These are phyloP conservation scores for Mycosphaerelloides madeirae DNA, from an alignment of 2,329 filamentous ascomycete genomes.

Conservation along the genomic window DNA sequence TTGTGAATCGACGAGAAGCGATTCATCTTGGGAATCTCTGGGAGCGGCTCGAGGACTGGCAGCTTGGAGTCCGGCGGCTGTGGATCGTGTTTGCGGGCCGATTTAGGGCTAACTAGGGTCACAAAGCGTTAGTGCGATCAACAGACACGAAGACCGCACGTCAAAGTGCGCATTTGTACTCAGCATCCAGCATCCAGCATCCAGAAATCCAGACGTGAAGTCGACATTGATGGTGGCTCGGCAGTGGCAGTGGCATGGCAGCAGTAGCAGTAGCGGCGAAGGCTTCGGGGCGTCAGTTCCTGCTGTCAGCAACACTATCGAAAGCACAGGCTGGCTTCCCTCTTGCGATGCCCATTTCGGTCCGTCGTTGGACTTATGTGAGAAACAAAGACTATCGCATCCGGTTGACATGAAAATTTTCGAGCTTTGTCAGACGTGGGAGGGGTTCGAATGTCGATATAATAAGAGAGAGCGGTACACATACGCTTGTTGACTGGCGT, in stretches of 20 bases:
- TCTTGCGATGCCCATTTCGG: too few relatives aligned
- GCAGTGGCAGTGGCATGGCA: slow-evolving; percentile 1
- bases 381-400: not conserved
- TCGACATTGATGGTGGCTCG: not conserved
- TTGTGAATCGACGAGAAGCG: slow-evolving; percentile 6
- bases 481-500: slow-evolving; percentile 1
- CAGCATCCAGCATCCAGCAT: not conserved
- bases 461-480: not conserved
- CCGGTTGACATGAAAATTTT: too few relatives aligned
- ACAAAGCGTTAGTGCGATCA: not conserved
- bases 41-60: slow-evolving; percentile 1
- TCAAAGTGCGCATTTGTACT: not conserved
- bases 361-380: too few relatives aligned
- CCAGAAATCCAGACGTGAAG: not conserved
- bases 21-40: slow-evolving; percentile 15
- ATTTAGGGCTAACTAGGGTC: not conserved
- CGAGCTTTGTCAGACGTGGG: too few relatives aligned
- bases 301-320: not conserved
- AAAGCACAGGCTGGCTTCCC: not conserved
- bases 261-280: not conserved
- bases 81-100: slow-evolving; percentile 1
- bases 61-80: too few relatives aligned
- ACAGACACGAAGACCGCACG: not conserved
- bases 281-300: not conserved
- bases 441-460: not conserved